phyloP scores from a whole-genome alignment of 345 rosid species.

The Kernera saxatilis region DNA sequence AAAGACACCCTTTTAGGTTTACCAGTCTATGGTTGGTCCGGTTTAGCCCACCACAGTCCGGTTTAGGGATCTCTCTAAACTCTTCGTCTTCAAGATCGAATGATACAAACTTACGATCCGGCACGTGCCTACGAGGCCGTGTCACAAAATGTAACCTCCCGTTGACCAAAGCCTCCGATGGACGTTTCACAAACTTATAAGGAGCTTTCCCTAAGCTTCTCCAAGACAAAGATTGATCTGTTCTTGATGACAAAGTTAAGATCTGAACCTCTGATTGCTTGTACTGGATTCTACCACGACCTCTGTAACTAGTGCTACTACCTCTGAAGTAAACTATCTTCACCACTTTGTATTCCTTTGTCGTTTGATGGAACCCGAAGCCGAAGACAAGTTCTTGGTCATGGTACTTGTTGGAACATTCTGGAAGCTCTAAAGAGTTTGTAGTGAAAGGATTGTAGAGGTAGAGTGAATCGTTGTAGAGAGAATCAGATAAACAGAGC shows the following conservation, averaged over 20 bases:
- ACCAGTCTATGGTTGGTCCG: conserved; percentile 55
- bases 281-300: conserved; percentile 34
- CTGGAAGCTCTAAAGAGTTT: conserved; percentile 38
- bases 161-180: conserved; percentile 61
- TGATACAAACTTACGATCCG: conserved; percentile 59
- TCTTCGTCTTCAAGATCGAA: conserved; percentile 71
- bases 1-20: conserved; percentile 52
- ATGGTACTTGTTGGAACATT: conserved; percentile 27
- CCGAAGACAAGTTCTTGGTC: conserved; percentile 56
- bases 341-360: conserved; percentile 54
- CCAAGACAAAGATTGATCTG: conserved; percentile 39
- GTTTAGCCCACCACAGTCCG: conserved; percentile 61
- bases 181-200: conserved; percentile 45
- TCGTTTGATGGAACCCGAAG: conserved; percentile 46
- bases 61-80: conserved; percentile 69
- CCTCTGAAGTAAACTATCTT: conserved; percentile 51
- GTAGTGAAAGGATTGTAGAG: conserved; percentile 59
- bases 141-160: conserved; percentile 86
- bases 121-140: conserved; percentile 50
- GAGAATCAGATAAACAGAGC: conserved; percentile 48
- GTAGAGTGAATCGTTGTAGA: conserved; percentile 35
- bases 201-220: conserved; percentile 66
- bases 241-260: conserved; percentile 36
- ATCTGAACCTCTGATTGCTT: conserved; percentile 55
- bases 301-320: conserved; percentile 14